These are phyloP conservation scores for Globisporangium acanthophoron DNA, from an alignment of 352 stramenopile genomes.

Conservation along the genomic window DNA sequence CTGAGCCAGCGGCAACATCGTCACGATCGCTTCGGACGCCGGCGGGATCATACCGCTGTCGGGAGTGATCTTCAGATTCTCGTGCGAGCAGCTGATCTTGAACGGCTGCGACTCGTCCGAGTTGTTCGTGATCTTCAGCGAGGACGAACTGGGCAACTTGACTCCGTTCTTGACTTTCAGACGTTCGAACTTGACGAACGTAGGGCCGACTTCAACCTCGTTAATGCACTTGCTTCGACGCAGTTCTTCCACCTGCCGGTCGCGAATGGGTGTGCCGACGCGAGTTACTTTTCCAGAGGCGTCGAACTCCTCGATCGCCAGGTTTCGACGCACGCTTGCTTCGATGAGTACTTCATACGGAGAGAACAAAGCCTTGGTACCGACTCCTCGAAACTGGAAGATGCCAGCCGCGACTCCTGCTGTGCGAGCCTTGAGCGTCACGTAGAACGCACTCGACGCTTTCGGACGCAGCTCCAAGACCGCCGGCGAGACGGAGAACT, in stretches of 20 bases:
- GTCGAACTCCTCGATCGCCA: slow-evolving; percentile 20
- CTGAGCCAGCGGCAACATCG: slow-evolving; percentile 45
- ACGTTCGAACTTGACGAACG: slow-evolving; percentile 51
- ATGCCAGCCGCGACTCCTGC: slow-evolving; percentile 67
- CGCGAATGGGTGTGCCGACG: not conserved
- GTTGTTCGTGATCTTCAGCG: slow-evolving; percentile 56
- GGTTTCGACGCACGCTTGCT: slow-evolving; percentile 52
- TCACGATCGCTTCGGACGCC: slow-evolving; percentile 37
- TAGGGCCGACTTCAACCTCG: slow-evolving; percentile 50
- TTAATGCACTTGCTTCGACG: slow-evolving; percentile 31
- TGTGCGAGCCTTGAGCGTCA: slow-evolving; percentile 59
- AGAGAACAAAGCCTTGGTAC: slow-evolving; percentile 47
- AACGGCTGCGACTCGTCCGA: slow-evolving; percentile 41
- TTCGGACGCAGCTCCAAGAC: slow-evolving; percentile 66
- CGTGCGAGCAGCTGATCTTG: slow-evolving; percentile 41
- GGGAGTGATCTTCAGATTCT: slow-evolving; percentile 52
- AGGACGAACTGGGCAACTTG: slow-evolving; percentile 16
- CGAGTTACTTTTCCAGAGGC: not conserved
- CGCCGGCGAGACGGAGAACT: slow-evolving; percentile 72
- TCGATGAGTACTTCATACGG: slow-evolving; percentile 85
- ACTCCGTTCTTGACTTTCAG: slow-evolving; percentile 22
- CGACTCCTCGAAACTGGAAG: slow-evolving; percentile 83
- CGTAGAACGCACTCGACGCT: slow-evolving; percentile 53
- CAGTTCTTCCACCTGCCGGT: slow-evolving; percentile 37
- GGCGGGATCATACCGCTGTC: slow-evolving; percentile 34